A percentile compares a stretch with the other conserved stretches of the same genome.
These are phyloP conservation scores for Daldinia sp. DNA, from an alignment of 2,329 filamentous ascomycete genomes.

Conservation along the genomic window DNA sequence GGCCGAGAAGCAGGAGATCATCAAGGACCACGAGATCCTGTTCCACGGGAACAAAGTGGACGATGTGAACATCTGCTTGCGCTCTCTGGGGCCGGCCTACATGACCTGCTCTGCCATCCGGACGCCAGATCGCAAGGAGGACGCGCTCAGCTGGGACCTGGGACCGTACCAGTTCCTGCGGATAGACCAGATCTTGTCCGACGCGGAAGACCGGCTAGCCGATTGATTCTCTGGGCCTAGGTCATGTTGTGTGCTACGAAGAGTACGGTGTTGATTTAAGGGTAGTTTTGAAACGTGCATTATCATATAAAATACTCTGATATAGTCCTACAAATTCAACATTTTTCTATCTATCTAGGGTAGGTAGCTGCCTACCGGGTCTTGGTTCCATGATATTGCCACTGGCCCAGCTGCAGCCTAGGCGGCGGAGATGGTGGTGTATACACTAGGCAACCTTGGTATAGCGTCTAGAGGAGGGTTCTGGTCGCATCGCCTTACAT, in stretches of 20 bases:
- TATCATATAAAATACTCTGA: neutral
- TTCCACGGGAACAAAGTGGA: conserved; percentile 52
- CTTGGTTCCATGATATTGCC: neutral
- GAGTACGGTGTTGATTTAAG: neutral
- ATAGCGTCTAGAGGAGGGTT: conserved; percentile 13
- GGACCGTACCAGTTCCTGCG: conserved; percentile 54
- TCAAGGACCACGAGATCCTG: conserved; percentile 50
- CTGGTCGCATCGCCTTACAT: conserved; percentile 22
- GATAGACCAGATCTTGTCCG: conserved; percentile 56
- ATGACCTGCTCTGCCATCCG: conserved; percentile 63
- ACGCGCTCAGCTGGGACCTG: conserved; percentile 51
- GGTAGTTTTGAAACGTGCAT: neutral
- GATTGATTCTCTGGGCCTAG: conserved; percentile 5
- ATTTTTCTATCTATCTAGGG: neutral
- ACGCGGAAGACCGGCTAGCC: conserved; percentile 50
- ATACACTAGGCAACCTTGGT: neutral
- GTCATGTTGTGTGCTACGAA: neutral
- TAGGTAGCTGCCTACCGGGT: neutral
- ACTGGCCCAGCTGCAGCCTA: neutral
- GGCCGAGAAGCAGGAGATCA: conserved; percentile 48
- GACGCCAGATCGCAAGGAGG: conserved; percentile 49
- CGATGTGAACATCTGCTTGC: conserved; percentile 54
- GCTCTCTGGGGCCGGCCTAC: conserved; percentile 58
- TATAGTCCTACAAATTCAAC: conserved; percentile 1
- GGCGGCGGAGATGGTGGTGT: conserved; percentile 9